These are phyloP conservation scores for Basipetospora chlamydospora DNA, from an alignment of 2,329 filamentous ascomycete species.

Conservation along the genomic window DNA sequence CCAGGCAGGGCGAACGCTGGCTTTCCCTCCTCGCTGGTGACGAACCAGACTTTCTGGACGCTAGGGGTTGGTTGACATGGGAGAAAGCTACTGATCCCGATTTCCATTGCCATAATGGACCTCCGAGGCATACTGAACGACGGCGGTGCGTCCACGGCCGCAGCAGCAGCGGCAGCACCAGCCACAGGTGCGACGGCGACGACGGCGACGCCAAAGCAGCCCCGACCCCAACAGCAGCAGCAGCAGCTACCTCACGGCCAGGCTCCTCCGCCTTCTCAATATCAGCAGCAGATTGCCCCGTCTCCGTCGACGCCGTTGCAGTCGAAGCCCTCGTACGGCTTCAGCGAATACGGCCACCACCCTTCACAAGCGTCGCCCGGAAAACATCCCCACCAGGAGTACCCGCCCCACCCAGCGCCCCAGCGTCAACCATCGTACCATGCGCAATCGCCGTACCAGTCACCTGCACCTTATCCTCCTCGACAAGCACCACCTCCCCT, in stretches of 20 bases:
- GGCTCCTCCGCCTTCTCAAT: neutral
- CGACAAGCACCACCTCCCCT: constrained; percentile 1
- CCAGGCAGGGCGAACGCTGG: too few relatives aligned
- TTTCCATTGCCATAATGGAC: constrained; percentile 28
- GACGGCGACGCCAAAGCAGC: neutral
- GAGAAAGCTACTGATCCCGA: neutral
- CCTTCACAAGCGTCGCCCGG: constrained; percentile 33
- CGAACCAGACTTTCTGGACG: too few relatives aligned
- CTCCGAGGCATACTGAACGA: constrained; percentile 41
- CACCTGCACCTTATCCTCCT: constrained; percentile 1
- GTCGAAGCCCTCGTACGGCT: constrained; percentile 17
- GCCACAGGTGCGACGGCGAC: too few relatives aligned
- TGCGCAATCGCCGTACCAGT: constrained; percentile 3
- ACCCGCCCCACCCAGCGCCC: constrained; percentile 15
- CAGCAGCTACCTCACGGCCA: neutral
- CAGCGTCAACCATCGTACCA: constrained; percentile 7
- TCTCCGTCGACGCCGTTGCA: constrained; percentile 9
- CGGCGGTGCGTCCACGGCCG: constrained; percentile 20
- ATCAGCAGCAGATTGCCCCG: neutral
- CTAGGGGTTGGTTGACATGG: too few relatives aligned
- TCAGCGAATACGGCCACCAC: constrained; percentile 36
- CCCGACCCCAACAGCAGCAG: constrained; percentile 1
- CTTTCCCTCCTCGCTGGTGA: too few relatives aligned
- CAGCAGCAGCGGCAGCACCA: constrained; percentile 10
- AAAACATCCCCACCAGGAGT: constrained; percentile 31